These are phyloP conservation scores for Thalassiosira exigua DNA, from an alignment of 352 stramenopile species.

Conservation along the genomic window DNA sequence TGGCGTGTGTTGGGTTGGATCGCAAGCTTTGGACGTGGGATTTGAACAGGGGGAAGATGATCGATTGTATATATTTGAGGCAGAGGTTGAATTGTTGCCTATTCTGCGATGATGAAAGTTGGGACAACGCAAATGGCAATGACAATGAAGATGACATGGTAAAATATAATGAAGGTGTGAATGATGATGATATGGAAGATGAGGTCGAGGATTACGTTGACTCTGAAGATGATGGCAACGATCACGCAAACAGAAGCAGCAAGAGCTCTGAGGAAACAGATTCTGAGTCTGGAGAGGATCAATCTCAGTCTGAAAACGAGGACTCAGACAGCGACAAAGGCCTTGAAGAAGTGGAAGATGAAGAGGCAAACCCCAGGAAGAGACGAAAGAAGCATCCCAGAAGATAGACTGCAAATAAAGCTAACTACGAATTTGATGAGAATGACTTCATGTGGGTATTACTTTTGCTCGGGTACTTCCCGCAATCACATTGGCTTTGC, in stretches of 20 bases:
- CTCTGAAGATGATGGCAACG: slow-evolving; percentile 77
- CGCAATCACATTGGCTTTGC: too few species aligned
- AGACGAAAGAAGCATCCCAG: too few species aligned
- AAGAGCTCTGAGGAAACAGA: too few species aligned
- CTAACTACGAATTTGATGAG: too few species aligned
- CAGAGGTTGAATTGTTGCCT: slow-evolving; percentile 91
- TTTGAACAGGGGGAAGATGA: slow-evolving; percentile 85
- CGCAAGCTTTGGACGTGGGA: slow-evolving; percentile 94
- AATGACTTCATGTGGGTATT: too few species aligned
- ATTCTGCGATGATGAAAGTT: slow-evolving; percentile 87
- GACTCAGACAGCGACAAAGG: too few species aligned
- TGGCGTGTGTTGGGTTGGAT: slow-evolving; percentile 92
- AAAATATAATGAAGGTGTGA: slow-evolving; percentile 65
- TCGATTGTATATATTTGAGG: slow-evolving; percentile 85
- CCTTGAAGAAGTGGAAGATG: too few species aligned
- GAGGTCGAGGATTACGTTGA: slow-evolving; percentile 51
- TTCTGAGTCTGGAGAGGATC: too few species aligned
- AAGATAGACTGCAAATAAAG: too few species aligned
- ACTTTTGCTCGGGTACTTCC: too few species aligned
- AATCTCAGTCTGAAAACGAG: too few species aligned
- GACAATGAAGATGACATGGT: slow-evolving; percentile 27
- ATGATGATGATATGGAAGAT: slow-evolving; percentile 87
- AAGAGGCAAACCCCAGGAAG: too few species aligned
- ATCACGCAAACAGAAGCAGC: slow-evolving; percentile 78
- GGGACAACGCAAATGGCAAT: slow-evolving; percentile 64